Evolutionary conservation across 495 filamentous ascomycete genomes (phyloP).

Genomic region (Podospora sp.): DNA sequence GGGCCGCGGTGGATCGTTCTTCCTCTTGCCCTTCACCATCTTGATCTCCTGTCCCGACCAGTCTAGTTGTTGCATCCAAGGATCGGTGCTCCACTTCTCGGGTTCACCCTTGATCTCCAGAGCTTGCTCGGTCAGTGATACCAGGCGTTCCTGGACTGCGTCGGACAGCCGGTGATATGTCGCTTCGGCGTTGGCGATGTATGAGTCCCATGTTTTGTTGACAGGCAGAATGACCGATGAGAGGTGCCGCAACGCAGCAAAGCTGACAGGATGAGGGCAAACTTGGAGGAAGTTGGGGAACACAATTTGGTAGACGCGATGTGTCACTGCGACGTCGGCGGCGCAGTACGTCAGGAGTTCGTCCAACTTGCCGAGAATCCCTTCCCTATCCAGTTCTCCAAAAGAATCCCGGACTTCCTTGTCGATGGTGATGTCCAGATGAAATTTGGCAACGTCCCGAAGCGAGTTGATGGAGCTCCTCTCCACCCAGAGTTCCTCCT

Average conservation of each 20-base stretch:
- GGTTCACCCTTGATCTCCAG: conserved; percentile 69
- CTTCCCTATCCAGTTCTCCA: conserved; percentile 74
- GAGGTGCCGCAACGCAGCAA: conserved; percentile 88
- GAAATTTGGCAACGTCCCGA: conserved; percentile 94
- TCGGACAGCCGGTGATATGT: conserved; percentile 79
- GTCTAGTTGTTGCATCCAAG: conserved; percentile 91
- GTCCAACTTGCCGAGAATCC: conserved; percentile 68
- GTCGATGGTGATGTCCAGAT: conserved; percentile 88
- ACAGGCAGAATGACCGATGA: conserved; percentile 92
- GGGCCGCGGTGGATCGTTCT: conserved; percentile 73
- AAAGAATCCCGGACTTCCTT: conserved; percentile 87
- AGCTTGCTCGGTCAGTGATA: conserved; percentile 73
- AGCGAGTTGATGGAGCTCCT: conserved; percentile 94
- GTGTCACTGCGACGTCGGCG: conserved; percentile 89
- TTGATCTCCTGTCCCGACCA: conserved; percentile 91
- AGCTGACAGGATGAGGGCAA: conserved; percentile 96
- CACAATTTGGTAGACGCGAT: conserved; percentile 87
- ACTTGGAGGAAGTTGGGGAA: conserved; percentile 84
- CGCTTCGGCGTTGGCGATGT: conserved; percentile 76
- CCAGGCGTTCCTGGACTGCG: conserved; percentile 71
- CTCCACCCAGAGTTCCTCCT: conserved; percentile 93
- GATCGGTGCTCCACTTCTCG: conserved; percentile 70
- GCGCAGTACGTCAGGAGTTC: conserved; percentile 94
- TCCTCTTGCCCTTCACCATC: conserved; percentile 89
- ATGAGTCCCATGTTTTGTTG: conserved; percentile 81